Conservation (phyloP, 768 basidiomycete species). For the Boletus eberwhitei region DNA sequence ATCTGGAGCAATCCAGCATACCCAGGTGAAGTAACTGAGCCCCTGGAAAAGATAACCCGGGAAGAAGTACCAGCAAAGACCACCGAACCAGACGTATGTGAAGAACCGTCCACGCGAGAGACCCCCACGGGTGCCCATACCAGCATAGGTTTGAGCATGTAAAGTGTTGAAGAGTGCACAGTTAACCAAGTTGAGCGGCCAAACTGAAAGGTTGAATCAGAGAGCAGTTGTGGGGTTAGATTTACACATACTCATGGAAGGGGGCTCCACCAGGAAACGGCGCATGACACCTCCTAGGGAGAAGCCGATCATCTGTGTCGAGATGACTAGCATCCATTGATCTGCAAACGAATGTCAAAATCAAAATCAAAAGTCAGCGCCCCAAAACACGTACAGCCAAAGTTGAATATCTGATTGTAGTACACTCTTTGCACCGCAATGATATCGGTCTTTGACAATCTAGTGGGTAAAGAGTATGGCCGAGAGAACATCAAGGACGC, state of each 20-base stretch:
- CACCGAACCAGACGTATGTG: constrained; percentile 40
- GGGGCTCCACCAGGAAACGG: constrained; percentile 62
- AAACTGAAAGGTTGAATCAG: constrained; percentile 46
- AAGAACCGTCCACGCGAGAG: constrained; percentile 55
- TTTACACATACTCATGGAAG: constrained; percentile 54
- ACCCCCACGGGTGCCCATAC: constrained; percentile 43
- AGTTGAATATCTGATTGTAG: constrained; percentile 58
- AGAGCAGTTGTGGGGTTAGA: neutral
- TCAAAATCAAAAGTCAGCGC: neutral
- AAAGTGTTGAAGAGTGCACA: constrained; percentile 76
- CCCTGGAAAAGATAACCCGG: constrained; percentile 75
- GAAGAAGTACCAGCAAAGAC: constrained; percentile 51
- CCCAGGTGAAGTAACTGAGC: constrained; percentile 58
- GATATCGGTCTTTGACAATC: constrained; percentile 51
- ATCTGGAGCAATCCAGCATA: constrained; percentile 68
- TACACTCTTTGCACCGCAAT: constrained; percentile 69
- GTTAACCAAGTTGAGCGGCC: constrained; percentile 68
- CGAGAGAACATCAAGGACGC: neutral
- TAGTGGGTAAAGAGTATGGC: neutral
- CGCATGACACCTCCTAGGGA: constrained; percentile 57
- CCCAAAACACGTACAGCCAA: constrained; percentile 35
- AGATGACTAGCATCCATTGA: constrained; percentile 63
- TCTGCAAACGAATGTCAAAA: constrained; percentile 28
- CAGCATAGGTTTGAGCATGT: constrained; percentile 53
- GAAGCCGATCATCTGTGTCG: constrained; percentile 69